Conservation (phyloP, 2,329 filamentous ascomycete species). For the Alternaria hordeiaustralica region DNA sequence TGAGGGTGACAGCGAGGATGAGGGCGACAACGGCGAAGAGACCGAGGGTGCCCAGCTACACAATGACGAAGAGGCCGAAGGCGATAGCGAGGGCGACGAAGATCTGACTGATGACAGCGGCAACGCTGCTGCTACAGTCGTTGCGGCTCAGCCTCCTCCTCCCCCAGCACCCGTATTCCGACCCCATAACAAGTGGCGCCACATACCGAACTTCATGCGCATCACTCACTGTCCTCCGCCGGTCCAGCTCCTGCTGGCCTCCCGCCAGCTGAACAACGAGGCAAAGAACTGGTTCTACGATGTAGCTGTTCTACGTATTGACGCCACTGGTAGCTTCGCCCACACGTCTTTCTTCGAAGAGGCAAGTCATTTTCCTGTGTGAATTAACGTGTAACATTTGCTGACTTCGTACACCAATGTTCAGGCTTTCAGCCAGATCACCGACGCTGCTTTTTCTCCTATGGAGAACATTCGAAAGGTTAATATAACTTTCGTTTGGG, state of each 20-base stretch:
- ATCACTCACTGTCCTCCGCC: constrained; percentile 41
- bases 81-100: constrained; percentile 4
- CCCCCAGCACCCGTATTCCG: constrained; percentile 17
- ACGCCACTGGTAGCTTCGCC: constrained; percentile 42
- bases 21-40: not conserved
- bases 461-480: constrained; percentile 44
- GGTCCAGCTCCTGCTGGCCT: constrained; percentile 36
- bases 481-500: constrained; percentile 43
- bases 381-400: not conserved
- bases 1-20: not conserved
- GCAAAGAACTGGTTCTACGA: constrained; percentile 45
- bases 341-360: constrained; percentile 44
- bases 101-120: constrained; percentile 6
- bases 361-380: constrained; percentile 11
- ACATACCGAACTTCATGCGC: constrained; percentile 44
- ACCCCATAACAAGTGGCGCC: constrained; percentile 38
- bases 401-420: not conserved
- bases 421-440: constrained; percentile 28
- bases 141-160: constrained; percentile 4
- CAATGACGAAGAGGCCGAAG: not conserved
- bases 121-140: constrained; percentile 1
- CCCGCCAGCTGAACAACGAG: constrained; percentile 36
- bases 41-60: not conserved
- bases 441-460: constrained; percentile 40
- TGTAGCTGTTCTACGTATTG: constrained; percentile 34